Evolutionary conservation across 805 yeast genomes (phyloP).

Genomic region (Lipomyces yamadae): DNA sequence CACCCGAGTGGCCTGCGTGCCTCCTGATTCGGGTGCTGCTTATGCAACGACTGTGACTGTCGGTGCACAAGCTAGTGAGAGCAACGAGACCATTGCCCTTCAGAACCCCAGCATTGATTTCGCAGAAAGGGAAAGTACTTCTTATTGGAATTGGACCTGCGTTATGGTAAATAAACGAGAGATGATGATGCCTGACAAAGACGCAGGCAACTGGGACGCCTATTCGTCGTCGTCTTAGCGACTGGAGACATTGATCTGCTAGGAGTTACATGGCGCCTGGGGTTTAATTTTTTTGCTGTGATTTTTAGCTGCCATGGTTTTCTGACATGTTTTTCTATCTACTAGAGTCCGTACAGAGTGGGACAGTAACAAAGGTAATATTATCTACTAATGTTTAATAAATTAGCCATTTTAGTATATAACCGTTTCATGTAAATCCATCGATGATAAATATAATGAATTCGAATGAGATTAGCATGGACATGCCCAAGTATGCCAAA

Average conservation of each 20-base stretch:
- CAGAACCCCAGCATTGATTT: background rate
- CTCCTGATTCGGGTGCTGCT: background rate
- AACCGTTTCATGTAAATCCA: background rate
- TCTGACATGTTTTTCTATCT: background rate
- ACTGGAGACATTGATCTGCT: background rate
- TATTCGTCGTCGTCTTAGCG: background rate
- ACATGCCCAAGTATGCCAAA: no score
- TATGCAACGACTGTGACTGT: background rate
- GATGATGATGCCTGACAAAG: constrained; percentile 10
- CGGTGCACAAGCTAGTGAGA: background rate
- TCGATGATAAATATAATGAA: background rate
- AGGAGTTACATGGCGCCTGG: background rate
- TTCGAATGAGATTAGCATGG: background rate
- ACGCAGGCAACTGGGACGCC: background rate
- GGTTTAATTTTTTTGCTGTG: background rate
- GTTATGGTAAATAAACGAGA: constrained; percentile 24
- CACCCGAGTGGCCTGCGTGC: background rate
- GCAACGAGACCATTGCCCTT: background rate
- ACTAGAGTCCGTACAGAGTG: background rate
- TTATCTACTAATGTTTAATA: background rate
- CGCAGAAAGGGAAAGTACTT: constrained; percentile 3
- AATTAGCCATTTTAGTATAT: background rate
- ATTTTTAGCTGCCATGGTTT: background rate
- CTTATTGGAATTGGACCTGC: constrained; percentile 36
- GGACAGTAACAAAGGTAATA: background rate